phyloP scores from a whole-genome alignment of 495 filamentous ascomycete species.

The Cercophora newfieldiana region DNA sequence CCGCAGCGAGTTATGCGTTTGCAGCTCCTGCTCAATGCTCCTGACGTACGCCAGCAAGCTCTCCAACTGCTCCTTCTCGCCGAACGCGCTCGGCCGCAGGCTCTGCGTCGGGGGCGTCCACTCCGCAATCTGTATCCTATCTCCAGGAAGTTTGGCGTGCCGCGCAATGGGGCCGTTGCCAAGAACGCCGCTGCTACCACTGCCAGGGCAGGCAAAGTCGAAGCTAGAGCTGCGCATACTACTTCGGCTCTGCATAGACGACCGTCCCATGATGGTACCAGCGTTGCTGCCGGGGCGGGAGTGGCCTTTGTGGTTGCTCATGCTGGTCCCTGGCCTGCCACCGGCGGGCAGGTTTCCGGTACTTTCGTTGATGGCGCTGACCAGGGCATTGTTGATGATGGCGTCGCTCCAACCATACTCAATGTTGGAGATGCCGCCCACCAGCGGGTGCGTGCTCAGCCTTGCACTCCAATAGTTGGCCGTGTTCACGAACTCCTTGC shows the following conservation, averaged over 20 bases:
- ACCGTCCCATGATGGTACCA: slow-evolving; percentile 31
- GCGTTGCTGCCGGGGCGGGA: slow-evolving; percentile 49
- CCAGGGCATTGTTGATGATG: slow-evolving; percentile 75
- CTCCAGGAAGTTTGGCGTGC: slow-evolving; percentile 69
- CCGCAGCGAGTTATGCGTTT: slow-evolving; percentile 82
- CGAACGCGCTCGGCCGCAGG: slow-evolving; percentile 74
- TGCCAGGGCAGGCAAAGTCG: slow-evolving; percentile 40
- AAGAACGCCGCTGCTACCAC: slow-evolving; percentile 70
- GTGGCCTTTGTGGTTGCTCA: slow-evolving; percentile 33
- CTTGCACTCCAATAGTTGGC: slow-evolving; percentile 98
- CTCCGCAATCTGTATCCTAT: slow-evolving; percentile 80
- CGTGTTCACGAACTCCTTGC: slow-evolving; percentile 87
- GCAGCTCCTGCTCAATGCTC: slow-evolving; percentile 81
- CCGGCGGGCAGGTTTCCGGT: slow-evolving; percentile 21
- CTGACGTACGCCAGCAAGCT: slow-evolving; percentile 76
- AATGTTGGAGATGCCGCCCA: slow-evolving; percentile 92
- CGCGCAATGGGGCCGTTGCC: slow-evolving; percentile 40
- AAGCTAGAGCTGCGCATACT: slow-evolving; percentile 44
- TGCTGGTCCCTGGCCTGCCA: slow-evolving; percentile 24
- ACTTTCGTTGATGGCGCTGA: slow-evolving; percentile 52
- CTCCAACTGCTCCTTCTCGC: slow-evolving; percentile 78
- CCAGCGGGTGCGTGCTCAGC: slow-evolving; percentile 85
- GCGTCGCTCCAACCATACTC: slow-evolving; percentile 96
- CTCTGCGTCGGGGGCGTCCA: slow-evolving; percentile 93
- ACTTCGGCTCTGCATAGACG: slow-evolving; percentile 46